Evolutionary conservation across 164 flowering plant genomes (phyloP).

Genomic region (Platanus orientalis): DNA sequence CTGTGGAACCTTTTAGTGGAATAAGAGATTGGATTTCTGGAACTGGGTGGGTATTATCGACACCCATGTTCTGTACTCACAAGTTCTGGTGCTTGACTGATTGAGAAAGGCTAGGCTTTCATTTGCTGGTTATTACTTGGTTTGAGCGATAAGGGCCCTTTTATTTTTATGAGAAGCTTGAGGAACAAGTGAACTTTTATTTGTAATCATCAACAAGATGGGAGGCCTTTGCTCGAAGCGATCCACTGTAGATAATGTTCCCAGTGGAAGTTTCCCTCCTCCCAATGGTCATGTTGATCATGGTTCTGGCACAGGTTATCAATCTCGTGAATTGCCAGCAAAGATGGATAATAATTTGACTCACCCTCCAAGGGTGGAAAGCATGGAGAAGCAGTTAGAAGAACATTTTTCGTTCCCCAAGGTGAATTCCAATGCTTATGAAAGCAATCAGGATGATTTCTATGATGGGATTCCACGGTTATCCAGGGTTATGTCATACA

Average conservation of each 20-base stretch:
- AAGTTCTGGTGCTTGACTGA: conserved; percentile 6
- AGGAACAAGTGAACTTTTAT: conserved; percentile 9
- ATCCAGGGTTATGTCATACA: conserved; percentile 55
- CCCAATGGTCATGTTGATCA: conserved; percentile 39
- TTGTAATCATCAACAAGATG: conserved; percentile 29
- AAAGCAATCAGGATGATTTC: conserved; percentile 24
- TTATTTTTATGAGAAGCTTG: conserved; percentile 12
- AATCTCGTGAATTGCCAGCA: conserved; percentile 29
- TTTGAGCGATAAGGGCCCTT: too few relatives aligned
- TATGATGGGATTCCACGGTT: conserved; percentile 67
- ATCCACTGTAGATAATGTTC: conserved; percentile 47
- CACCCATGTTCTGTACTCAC: conserved; percentile 8
- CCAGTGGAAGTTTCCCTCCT: conserved; percentile 41
- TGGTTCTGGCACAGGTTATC: conserved; percentile 31
- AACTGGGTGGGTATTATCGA: conserved; percentile 19
- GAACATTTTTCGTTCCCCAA: conserved; percentile 59
- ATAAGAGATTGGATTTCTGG: conserved; percentile 14
- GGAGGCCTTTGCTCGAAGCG: conserved; percentile 88
- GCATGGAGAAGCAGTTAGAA: conserved; percentile 34
- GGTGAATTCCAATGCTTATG: conserved; percentile 16
- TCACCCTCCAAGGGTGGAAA: conserved; percentile 26
- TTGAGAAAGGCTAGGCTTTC: conserved; percentile 2
- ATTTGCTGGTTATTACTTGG: background rate
- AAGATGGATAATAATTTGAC: conserved; percentile 23
- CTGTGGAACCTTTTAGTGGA: conserved; percentile 11